Percentiles rank a stretch among this genome's conserved stretches.
Evolutionary conservation across 768 basidiomycete genomes (phyloP).

Genomic region (Clavulina sp.): DNA sequence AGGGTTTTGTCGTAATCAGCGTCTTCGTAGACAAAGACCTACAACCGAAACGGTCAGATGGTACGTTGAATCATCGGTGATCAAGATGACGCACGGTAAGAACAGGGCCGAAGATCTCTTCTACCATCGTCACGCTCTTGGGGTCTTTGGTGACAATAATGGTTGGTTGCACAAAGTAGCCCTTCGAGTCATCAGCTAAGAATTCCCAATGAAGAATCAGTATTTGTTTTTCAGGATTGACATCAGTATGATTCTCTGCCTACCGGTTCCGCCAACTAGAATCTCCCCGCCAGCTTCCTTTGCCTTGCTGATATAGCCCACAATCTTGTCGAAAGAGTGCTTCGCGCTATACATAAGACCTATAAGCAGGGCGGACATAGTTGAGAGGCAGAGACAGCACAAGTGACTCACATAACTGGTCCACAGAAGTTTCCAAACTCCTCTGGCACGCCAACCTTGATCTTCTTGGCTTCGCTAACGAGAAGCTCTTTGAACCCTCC

Average conservation of each 20-base stretch:
- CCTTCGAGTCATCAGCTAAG: constrained; percentile 70
- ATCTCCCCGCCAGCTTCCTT: constrained; percentile 81
- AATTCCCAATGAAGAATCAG: background rate
- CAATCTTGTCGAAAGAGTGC: constrained; percentile 78
- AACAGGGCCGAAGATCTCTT: constrained; percentile 97
- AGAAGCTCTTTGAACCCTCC: constrained; percentile 69
- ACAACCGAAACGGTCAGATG: background rate
- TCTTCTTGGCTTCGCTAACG: constrained; percentile 57
- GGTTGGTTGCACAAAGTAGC: constrained; percentile 89
- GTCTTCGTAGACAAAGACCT: constrained; percentile 85
- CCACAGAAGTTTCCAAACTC: constrained; percentile 84
- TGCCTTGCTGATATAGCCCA: constrained; percentile 67
- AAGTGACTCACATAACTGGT: constrained; percentile 64
- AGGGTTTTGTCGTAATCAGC: constrained; percentile 71
- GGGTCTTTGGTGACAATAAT: constrained; percentile 88
- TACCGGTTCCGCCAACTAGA: constrained; percentile 67
- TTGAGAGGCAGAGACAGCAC: background rate
- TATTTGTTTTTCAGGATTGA: background rate
- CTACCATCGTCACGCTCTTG: constrained; percentile 69
- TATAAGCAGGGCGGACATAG: background rate
- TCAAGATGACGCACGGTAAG: constrained; percentile 41
- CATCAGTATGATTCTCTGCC: constrained; percentile 10
- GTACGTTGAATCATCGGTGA: background rate
- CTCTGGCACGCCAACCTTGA: constrained; percentile 61
- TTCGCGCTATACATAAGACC: constrained; percentile 35